These are phyloP conservation scores for Rhizopogon sp. DNA, from an alignment of 768 basidiomycete genomes.

Conservation along the genomic window DNA sequence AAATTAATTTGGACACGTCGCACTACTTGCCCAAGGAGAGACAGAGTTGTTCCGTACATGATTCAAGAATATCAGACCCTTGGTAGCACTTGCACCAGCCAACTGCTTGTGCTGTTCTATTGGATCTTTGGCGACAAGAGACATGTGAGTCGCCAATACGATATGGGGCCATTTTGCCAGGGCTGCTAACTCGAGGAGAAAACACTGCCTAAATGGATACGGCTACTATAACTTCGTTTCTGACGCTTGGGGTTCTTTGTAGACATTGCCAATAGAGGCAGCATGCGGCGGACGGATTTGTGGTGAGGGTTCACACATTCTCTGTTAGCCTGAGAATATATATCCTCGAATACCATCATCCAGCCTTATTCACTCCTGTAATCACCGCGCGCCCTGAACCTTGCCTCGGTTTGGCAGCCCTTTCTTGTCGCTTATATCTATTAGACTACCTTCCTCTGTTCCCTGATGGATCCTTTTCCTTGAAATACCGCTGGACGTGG, in stretches of 20 bases:
- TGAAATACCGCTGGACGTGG: background rate
- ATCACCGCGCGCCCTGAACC: background rate
- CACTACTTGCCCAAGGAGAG: too few species aligned
- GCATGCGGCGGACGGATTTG: conserved; percentile 1
- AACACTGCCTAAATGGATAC: conserved; percentile 3
- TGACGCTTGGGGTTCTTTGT: background rate
- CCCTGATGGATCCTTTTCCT: background rate
- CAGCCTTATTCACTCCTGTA: background rate
- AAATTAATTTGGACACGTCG: too few species aligned
- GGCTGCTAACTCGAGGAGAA: background rate
- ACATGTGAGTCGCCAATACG: background rate
- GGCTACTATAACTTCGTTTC: background rate
- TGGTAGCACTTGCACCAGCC: background rate
- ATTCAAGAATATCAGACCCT: too few species aligned
- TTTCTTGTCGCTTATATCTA: background rate
- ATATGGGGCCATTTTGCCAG: background rate
- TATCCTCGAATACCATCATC: background rate
- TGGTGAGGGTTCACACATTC: conserved; percentile 4
- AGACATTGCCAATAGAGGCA: background rate
- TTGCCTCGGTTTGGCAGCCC: background rate
- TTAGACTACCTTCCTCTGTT: background rate
- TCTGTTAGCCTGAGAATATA: conserved; percentile 4
- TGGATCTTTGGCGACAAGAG: background rate
- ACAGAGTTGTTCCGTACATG: too few species aligned
- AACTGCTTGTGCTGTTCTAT: background rate